Conservation (phyloP, 192 early-diverging fungal genomes). For the Phlyctochytrium arcticum region DNA sequence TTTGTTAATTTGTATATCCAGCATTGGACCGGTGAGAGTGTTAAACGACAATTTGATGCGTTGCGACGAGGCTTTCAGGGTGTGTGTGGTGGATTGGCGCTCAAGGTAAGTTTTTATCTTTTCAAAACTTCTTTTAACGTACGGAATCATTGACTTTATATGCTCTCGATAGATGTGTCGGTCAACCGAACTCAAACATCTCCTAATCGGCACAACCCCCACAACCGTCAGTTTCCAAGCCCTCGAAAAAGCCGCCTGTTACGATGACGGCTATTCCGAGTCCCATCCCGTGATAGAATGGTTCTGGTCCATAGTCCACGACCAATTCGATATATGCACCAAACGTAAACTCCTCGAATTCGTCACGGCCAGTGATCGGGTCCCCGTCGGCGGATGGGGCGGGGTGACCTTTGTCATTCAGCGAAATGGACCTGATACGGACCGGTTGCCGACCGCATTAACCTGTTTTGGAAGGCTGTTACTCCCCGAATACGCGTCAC, state of each 20-base stretch:
- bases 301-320: constrained; percentile 83
- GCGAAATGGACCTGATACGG: constrained; percentile 88
- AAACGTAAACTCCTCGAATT: constrained; percentile 76
- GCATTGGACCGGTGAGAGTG: constrained; percentile 32
- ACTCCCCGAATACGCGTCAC: constrained; percentile 74
- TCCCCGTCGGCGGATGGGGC: constrained; percentile 77
- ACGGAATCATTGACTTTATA: neutral
- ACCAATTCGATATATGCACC: constrained; percentile 49
- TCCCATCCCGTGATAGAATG: constrained; percentile 63
- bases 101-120: constrained; percentile 31
- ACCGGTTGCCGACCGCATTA: constrained; percentile 80
- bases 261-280: constrained; percentile 79
- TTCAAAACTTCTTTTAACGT: neutral
- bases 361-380: constrained; percentile 88
- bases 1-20: constrained; percentile 53
- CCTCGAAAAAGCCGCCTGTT: constrained; percentile 66
- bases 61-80: constrained; percentile 47
- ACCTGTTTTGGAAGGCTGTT: constrained; percentile 89
- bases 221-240: constrained; percentile 60
- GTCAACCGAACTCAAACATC: constrained; percentile 68
- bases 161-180: constrained; percentile 40
- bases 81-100: constrained; percentile 48
- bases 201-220: constrained; percentile 63
- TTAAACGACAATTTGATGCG: constrained; percentile 45
- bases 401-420: constrained; percentile 88